Percentiles rank a stretch among this genome's conserved stretches.
These are phyloP conservation scores for Begonia masoniana DNA, from an alignment of 306 rosid genomes.

Conservation along the genomic window DNA sequence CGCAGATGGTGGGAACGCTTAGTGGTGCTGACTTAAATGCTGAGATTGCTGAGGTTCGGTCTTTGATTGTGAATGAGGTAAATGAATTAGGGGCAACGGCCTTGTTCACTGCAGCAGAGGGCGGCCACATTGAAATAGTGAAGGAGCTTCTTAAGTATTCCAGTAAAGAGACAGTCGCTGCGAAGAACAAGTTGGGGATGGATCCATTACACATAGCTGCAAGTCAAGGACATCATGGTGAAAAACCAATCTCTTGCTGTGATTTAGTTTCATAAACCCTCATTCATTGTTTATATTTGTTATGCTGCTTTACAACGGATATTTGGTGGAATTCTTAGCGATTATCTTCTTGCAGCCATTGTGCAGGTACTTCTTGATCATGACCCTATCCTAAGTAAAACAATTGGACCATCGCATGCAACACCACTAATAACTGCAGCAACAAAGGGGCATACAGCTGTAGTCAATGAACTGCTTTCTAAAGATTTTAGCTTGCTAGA, in stretches of 20 bases:
- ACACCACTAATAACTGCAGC: slow-evolving; percentile 95
- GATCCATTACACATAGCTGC: slow-evolving; percentile 94
- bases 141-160: slow-evolving; percentile 73
- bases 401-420: slow-evolving; percentile 70
- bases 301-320: not conserved
- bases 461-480: slow-evolving; percentile 74
- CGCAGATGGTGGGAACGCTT: slow-evolving; percentile 55
- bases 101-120: slow-evolving; percentile 77
- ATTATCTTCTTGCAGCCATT: slow-evolving; percentile 43
- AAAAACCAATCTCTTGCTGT: not conserved
- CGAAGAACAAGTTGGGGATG: slow-evolving; percentile 56
- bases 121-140: slow-evolving; percentile 71
- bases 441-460: slow-evolving; percentile 65
- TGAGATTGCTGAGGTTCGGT: slow-evolving; percentile 83
- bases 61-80: slow-evolving; percentile 72
- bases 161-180: slow-evolving; percentile 34
- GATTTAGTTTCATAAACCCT: not conserved
- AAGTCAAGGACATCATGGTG: slow-evolving; percentile 80
- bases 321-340: not conserved
- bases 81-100: slow-evolving; percentile 88
- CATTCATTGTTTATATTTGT: not conserved
- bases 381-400: slow-evolving; percentile 64
- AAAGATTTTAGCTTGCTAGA: slow-evolving; percentile 72
- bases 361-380: slow-evolving; percentile 76
- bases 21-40: slow-evolving; percentile 47